Evolutionary conservation across 495 filamentous ascomycete species (phyloP), one percentile per base, ranked within the genome.

Genomic region (Penicillium paxilli): DNA sequence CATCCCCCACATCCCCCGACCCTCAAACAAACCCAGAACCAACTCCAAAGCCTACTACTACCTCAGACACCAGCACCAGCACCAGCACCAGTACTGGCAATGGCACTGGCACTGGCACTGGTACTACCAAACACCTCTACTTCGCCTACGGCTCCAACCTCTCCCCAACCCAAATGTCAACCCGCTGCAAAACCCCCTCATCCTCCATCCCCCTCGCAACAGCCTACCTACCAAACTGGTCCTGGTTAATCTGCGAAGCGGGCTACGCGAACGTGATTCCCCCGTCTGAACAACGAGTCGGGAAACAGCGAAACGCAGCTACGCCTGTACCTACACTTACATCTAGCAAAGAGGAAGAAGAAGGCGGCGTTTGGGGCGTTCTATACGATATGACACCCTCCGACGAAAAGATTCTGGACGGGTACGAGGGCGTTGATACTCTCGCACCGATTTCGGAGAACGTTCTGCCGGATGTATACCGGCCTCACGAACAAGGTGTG

Each of bases 141-240:
- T 89, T 90, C 63, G 88, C 80, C 63, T 90, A 89, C 68, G 88
- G 87, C 60, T 84, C 79, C 52, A 91, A 91, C 62, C 78, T 91
- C 53, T 88, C 83, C 61, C 71, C 76, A 19, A 66, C 76, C 5
- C 87, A 91, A 65, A 91, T 91, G 88, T 48, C 35, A 9, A 49
- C 64, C 20, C 84, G 88, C 55, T 91, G 87, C 61, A 60, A 72
- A 3, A 79, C 80, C 49, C 72, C 75, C 0, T 16, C 75, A 50
- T 82, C 75, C 53, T 80, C 79, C 5, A 80, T 59, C 11, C 79
- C 79, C 0, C 59, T 75, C 1, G 71, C 73, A 47, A 64, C 78
- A 51, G 65, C 74, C 44, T 58, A 74, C 0, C 73, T 91, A 1
- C 61, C 70, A 1, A 60, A 64, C 17, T 88, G 82, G 73, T 69